These are phyloP conservation scores for Rhytidiadelphus loreus DNA, from an alignment of 225 moss, liverwort and hornwort genomes.

Conservation along the genomic window DNA sequence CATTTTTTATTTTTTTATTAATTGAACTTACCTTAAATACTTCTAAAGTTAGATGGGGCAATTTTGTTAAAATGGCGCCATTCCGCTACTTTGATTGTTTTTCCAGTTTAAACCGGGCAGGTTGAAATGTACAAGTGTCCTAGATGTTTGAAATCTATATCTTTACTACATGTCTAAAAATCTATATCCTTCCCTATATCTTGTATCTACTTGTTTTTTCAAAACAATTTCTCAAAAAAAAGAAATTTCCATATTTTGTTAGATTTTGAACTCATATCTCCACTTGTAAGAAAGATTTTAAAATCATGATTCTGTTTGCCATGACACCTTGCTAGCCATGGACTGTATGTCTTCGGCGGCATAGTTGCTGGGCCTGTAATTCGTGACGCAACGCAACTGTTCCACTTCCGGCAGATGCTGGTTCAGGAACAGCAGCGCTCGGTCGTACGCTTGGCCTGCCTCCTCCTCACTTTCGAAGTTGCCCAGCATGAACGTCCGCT, in stretches of 20 bases:
- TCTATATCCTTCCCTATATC: neutral
- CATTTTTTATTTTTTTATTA: neutral
- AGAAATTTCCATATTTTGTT: no score
- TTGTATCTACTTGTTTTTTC: neutral
- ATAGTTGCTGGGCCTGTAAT: slow-evolving; percentile 3
- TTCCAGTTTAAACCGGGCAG: no score
- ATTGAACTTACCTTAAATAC: neutral
- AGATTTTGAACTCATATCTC: no score
- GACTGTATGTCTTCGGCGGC: neutral
- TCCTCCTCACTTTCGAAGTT: neutral
- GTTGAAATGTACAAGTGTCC: no score
- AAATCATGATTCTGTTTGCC: no score
- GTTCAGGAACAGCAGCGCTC: neutral
- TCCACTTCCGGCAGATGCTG: neutral
- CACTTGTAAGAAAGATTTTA: no score
- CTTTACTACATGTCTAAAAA: no score
- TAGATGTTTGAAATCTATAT: no score
- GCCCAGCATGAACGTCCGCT: neutral
- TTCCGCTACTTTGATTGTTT: no score
- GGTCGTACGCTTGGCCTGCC: neutral
- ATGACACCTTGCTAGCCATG: neutral
- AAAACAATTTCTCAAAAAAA: neutral
- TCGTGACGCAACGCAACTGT: neutral
- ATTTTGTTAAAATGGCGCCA: no score
- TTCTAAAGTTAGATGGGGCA: no score